Base-by-base conservation (phyloP, 2,329 filamentous ascomycete genomes). In the Claviceps citrina region DNA sequence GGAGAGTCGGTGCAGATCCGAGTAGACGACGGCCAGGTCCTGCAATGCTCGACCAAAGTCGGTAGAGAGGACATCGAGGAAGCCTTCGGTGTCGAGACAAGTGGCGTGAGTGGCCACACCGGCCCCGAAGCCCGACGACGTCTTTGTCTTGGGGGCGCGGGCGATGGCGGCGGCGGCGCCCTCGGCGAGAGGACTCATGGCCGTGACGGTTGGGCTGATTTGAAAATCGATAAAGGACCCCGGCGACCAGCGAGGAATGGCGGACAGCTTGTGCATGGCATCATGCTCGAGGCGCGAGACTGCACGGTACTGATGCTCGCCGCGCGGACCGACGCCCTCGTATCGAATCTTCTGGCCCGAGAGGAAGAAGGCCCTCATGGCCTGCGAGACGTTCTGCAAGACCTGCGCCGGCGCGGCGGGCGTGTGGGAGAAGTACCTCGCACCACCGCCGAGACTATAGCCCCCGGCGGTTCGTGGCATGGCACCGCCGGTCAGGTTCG, bases 331-430 rank as follows among this genome's bases (percentile, higher is more conserved):
- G 32, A 81, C 58, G 10, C 89, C 89, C 56, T 94, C 83, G 51
- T 87, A 95, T 43, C 83, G 81, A 8, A 82, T 79, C 58, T 87
- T 91, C 53, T 93, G 78, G 0, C 91, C 91, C 0, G 83, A 86
- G n/a, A 94, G 70, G 63, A 84, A 81, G 62, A 98, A 95, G 10
- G 86, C 87, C 40, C 91, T 78, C 53, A 96, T 79, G 5, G 86
- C 91, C 50, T 86, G 79, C 10, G 85, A 93, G n/a, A 95, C 89
- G 60, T 94, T 94, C 59, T 91, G 82, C 38, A 96, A 75, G 35
- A 96, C 85, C 58, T 96, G 84, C 1, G 87, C 85, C 30, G 85
- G 86, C 7, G 80, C 76, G 8, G 84, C 81, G 1, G 89, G 85
- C 1, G 78, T 75, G 62, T 95, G 87, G 1, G 85, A 93, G 63